Evolutionary conservation across 192 early-diverging fungal species (phyloP).

Genomic region (Backusella tarrabulga): DNA sequence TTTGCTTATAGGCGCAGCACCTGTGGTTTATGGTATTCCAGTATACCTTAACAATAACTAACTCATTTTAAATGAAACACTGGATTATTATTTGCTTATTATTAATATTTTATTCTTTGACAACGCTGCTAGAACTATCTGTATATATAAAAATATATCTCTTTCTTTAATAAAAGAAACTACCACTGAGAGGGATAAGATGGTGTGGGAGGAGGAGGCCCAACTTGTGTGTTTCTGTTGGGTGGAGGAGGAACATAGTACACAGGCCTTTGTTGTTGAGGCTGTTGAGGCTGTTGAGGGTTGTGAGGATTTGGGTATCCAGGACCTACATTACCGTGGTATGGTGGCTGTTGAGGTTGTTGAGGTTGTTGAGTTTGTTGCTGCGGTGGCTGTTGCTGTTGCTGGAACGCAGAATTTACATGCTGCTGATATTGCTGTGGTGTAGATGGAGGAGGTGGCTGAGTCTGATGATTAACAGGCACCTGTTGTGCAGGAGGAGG

Average conservation of each 20-base stretch:
- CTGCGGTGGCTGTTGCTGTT: neutral
- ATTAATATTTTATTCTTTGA: neutral
- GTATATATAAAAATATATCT: neutral
- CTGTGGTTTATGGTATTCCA: conserved; percentile 94
- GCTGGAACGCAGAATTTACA: neutral
- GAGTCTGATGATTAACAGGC: neutral
- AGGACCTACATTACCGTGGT: neutral
- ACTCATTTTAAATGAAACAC: neutral
- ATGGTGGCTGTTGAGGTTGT: neutral
- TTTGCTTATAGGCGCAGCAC: conserved; percentile 57
- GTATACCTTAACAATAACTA: conserved; percentile 9
- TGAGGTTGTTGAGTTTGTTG: neutral
- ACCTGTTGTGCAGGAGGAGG: conserved; percentile 5
- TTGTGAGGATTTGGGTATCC: conserved; percentile 21
- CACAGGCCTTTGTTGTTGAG: conserved; percentile 3
- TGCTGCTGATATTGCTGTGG: conserved; percentile 2
- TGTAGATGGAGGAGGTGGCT: conserved; percentile 6
- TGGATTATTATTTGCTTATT: neutral
- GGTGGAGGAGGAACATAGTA: conserved; percentile 12
- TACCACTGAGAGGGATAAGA: neutral
- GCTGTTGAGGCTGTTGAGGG: conserved; percentile 15
- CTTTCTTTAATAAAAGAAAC: neutral
- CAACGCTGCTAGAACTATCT: neutral
- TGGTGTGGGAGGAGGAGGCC: neutral
- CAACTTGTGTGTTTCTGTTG: neutral